Evolutionary conservation across 139 green algal genomes (phyloP), one percentile per base, ranked within the genome.

Genomic region (Chlorella ohadii): DNA sequence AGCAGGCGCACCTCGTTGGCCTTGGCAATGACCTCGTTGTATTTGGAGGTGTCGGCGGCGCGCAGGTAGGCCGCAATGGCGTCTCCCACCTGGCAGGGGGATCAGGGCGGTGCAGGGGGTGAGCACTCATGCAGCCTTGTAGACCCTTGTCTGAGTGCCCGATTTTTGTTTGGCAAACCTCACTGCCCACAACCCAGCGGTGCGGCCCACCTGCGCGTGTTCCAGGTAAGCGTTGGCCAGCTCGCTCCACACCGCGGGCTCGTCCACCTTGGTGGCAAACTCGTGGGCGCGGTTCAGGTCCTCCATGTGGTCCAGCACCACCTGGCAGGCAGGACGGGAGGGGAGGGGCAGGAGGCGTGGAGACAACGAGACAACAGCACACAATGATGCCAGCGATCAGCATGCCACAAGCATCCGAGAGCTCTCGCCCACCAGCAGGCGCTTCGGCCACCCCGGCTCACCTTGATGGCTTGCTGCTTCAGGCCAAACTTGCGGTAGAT

Each of bases 401-500:
- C n/a, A n/a, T n/a, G n/a, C n/a, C n/a, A n/a, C n/a, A n/a, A n/a
- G n/a, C n/a, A n/a, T n/a, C n/a, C n/a, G n/a, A n/a, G n/a, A n/a
- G n/a, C n/a, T n/a, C n/a, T n/a, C n/a, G n/a, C n/a, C n/a, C n/a
- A n/a, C 51, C 51, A 59, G 51, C 51, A 59, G 11, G 6, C 44
- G 44, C 44, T 16, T 11, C 12, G 15, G 15, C 2, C 51, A 59
- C 11, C 51, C 51, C 3, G 2, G 11, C 51, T 22, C 51, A 59
- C 96, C 73, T 92, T 92, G 87, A 96, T 91, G 63, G 93, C 93
- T 79, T 94, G 88, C 73, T 90, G 89, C 87, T 98, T 96, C 23
- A 95, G 89, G 51, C 93, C 90, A 79, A 98, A 99, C 93, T 99
- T 99, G 85, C 95, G 94, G 94, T 98, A 99, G 82, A 99, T 99